Percentiles rank a stretch among this genome's conserved stretches.
These are phyloP conservation scores for Serendipita indica DNA, from an alignment of 768 basidiomycete genomes.

Conservation along the genomic window DNA sequence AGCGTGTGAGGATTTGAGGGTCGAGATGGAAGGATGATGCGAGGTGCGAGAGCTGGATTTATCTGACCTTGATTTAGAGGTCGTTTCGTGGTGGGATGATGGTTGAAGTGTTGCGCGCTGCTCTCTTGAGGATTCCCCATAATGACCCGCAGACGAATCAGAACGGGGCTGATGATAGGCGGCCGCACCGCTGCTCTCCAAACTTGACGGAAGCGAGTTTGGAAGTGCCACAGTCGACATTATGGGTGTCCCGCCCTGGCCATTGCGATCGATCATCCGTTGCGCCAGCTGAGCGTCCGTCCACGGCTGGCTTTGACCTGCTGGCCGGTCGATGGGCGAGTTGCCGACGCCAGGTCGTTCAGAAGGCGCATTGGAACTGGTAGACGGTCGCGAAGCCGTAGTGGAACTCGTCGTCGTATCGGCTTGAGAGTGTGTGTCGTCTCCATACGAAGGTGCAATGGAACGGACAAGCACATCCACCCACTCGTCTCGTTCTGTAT, in stretches of 20 bases:
- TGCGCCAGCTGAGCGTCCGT: slow-evolving; percentile 6
- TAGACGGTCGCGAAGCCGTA: neutral
- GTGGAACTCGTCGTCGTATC: neutral
- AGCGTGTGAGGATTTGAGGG: slow-evolving; percentile 23
- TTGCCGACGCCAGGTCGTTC: neutral
- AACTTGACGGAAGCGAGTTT: neutral
- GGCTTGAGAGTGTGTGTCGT: neutral
- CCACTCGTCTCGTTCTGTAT: slow-evolving; percentile 86
- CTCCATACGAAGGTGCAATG: slow-evolving; percentile 24
- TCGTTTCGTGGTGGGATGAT: neutral
- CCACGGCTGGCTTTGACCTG: neutral
- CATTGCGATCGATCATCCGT: neutral
- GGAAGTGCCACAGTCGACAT: neutral
- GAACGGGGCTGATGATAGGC: neutral
- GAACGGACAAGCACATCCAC: slow-evolving; percentile 86
- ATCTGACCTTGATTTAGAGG: neutral
- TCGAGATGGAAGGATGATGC: slow-evolving; percentile 43
- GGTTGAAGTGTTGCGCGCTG: neutral
- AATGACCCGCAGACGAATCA: neutral
- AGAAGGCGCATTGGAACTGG: neutral
- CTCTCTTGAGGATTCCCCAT: neutral
- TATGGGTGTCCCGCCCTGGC: neutral
- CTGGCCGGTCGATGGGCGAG: neutral
- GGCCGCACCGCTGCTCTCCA: neutral
- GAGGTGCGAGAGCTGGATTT: slow-evolving; percentile 38